Percentiles rank a stretch among this genome's conserved stretches.
Conservation (phyloP, 257 asterid species). For the Solanum habrochaites region DNA sequence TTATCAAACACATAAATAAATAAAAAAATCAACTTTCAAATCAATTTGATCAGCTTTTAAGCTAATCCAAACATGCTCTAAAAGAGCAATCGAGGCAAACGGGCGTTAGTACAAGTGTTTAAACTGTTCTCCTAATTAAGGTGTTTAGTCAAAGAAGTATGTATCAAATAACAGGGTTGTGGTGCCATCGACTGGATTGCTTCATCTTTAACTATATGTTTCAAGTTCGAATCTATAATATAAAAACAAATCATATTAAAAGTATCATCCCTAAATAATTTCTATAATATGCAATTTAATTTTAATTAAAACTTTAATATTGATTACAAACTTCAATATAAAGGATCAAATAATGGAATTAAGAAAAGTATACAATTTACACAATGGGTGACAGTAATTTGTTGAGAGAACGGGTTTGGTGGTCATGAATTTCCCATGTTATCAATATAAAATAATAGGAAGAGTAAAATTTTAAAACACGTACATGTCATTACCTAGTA, state of each 20-base stretch:
- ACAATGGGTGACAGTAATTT: not conserved
- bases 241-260: rapidly evolving
- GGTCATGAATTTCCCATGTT: not conserved
- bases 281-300: rapidly evolving
- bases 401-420: not conserved
- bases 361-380: not conserved
- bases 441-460: not conserved
- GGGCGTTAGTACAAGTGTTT: not conserved
- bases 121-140: not conserved
- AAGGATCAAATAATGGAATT: no score
- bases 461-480: not conserved
- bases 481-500: not conserved
- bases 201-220: no score
- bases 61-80: no score
- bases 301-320: rapidly evolving
- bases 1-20: no score
- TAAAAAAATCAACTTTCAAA: no score
- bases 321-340: no score
- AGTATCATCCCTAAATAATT: no score
- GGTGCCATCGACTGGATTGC: not conserved
- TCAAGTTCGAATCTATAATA: no score
- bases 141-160: not conserved
- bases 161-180: not conserved
- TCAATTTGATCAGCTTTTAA: no score
- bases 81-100: not conserved